Evolutionary conservation across 176 grass and related monocot species (phyloP).

Genomic region (Dendrocalamus sinicus): DNA sequence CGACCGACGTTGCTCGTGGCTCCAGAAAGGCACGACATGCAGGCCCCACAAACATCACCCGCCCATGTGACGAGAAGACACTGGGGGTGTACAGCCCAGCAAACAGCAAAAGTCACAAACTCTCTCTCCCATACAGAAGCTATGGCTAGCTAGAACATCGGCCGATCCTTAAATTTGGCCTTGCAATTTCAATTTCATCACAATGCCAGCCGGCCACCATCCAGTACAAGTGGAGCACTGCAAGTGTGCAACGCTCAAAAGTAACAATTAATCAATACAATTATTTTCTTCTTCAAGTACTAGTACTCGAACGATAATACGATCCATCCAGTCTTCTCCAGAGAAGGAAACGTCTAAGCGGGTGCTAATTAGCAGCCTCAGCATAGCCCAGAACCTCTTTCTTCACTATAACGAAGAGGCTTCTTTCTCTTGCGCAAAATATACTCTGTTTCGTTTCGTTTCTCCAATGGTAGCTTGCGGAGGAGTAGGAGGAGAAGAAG

Average conservation of each 20-base stretch:
- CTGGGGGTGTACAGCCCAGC: not conserved
- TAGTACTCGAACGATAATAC: not conserved
- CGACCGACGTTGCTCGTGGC: constrained; percentile 44
- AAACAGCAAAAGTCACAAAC: constrained; percentile 1
- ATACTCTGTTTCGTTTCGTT: not conserved
- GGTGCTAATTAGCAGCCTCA: constrained; percentile 72
- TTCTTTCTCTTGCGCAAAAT: constrained; percentile 36
- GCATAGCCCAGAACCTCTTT: constrained; percentile 46
- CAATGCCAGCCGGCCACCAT: not conserved
- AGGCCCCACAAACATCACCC: constrained; percentile 1
- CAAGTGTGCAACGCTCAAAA: not conserved
- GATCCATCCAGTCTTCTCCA: constrained; percentile 9
- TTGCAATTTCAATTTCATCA: constrained; percentile 7
- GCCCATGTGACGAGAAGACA: constrained; percentile 48
- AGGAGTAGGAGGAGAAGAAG: not conserved
- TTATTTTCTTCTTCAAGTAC: constrained; percentile 48
- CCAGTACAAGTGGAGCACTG: not conserved
- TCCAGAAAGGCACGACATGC: constrained; percentile 3
- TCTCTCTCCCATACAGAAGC: not conserved
- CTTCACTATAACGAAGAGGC: constrained; percentile 57
- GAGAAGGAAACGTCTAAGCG: constrained; percentile 55
- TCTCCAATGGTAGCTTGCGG: not conserved
- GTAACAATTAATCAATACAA: constrained; percentile 19
- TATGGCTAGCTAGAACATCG: not conserved
- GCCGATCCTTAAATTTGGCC: not conserved